Evolutionary conservation across 768 basidiomycete species (phyloP), one percentile per base, ranked within the genome.

Genomic region (Boletus eberwhitei): DNA sequence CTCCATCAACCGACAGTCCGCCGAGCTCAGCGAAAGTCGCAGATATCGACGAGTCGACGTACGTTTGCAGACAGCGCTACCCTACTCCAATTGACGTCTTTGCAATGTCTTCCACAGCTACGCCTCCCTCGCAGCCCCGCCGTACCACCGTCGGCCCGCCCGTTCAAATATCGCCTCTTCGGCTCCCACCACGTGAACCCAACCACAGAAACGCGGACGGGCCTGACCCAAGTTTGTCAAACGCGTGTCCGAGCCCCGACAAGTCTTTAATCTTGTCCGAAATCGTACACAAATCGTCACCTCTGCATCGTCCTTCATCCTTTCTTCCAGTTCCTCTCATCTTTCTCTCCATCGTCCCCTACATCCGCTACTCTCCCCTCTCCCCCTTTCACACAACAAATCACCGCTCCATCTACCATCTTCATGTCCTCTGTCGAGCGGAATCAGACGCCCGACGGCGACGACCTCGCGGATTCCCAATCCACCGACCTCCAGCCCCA

Each of bases 401-500:
- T 59, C 51, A 45, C 39, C 7, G 17, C 32, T 0, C 56, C 50
- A 71, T 75, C 65, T 64, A 68, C 8, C 52, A 2, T 44, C 42
- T 61, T 53, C 60, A 71, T 71, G 68, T 71, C 72, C 64, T 66
- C 74, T 55, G 66, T 64, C 60, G 76, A 75, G 67, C 68, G 71
- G 53, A 73, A 75, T 68, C 66, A 68, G 58, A 71, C 66, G 59
- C 71, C 73, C 58, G 75, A 76, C 64, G 68, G 64, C 70, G 74
- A 78, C 52, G 73, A 75, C 63, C 61, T 71, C 54, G 45, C 69
- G 50, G 70, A 72, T 58, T 34, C 67, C 13, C 66, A 65, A 57
- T 67, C 69, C 55, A 59, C 59, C 35, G 72, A 73, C 59, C 68
- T 75, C 52, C 77, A 79, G 54, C 75, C 78, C n/a, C 72, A 75